phyloP scores from a whole-genome alignment of 768 basidiomycete species.

The Suillus hirtellus region DNA sequence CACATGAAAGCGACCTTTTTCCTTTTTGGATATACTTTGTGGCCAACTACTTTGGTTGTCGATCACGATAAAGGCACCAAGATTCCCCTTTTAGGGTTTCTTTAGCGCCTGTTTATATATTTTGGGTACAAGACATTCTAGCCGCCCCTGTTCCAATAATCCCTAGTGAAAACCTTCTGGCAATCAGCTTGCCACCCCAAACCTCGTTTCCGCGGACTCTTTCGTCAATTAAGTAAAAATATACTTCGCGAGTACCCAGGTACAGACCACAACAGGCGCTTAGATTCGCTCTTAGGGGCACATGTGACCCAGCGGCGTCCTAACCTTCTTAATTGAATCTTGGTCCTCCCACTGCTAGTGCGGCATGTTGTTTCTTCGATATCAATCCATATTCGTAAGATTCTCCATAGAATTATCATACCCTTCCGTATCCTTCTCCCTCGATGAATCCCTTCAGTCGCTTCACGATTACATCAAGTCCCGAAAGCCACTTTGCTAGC shows the following conservation, averaged over 20 bases:
- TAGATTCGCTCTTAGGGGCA: neutral
- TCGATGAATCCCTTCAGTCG: constrained; percentile 56
- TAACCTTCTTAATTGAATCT: neutral
- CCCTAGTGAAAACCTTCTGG: neutral
- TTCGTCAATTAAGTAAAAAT: neutral
- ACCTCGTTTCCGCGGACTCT: constrained; percentile 8
- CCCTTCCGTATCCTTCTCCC: constrained; percentile 57
- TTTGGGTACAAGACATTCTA: constrained; percentile 3
- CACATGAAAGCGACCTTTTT: constrained; percentile 43
- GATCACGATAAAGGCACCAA: constrained; percentile 36
- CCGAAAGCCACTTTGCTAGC: constrained; percentile 61
- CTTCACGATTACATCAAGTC: constrained; percentile 54
- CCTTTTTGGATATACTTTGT: constrained; percentile 43
- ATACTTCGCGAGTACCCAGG: neutral
- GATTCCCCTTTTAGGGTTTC: constrained; percentile 5
- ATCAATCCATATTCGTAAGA: constrained; percentile 8
- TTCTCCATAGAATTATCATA: constrained; percentile 34
- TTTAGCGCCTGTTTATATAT: constrained; percentile 10
- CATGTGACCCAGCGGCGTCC: neutral
- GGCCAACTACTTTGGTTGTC: constrained; percentile 20
- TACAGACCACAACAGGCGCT: neutral
- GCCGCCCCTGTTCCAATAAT: constrained; percentile 3
- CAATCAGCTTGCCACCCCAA: no score
- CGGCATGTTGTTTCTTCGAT: neutral
- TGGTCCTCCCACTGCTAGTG: neutral